Percentiles rank a stretch among this genome's conserved stretches.
Conservation (phyloP, 192 early-diverging fungal species). For the Entomortierella chlamydospora region DNA sequence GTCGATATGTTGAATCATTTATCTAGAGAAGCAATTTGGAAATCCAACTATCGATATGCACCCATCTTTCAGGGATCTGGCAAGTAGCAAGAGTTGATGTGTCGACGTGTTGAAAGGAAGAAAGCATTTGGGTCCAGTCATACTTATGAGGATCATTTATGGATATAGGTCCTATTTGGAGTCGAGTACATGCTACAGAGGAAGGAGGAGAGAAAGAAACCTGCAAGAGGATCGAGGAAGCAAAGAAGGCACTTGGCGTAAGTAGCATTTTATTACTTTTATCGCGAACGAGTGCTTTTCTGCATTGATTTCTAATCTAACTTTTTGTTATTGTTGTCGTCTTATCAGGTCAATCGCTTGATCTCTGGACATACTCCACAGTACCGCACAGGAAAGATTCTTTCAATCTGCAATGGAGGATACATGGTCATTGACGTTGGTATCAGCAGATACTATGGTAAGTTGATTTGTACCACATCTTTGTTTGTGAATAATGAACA, state of each 20-base stretch:
- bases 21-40: conserved; percentile 26
- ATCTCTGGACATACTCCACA: conserved; percentile 80
- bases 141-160: neutral
- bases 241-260: conserved; percentile 47
- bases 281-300: neutral
- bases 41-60: conserved; percentile 24
- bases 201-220: conserved; percentile 33
- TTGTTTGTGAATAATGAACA: no score
- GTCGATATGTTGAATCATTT: conserved; percentile 26
- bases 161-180: conserved; percentile 44
- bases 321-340: no score
- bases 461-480: neutral
- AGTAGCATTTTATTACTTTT: neutral
- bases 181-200: conserved; percentile 23
- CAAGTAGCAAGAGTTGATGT: neutral
- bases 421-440: conserved; percentile 81
- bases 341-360: conserved; percentile 69
- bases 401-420: conserved; percentile 69
- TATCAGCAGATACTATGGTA: conserved; percentile 73
- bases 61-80: conserved; percentile 41
- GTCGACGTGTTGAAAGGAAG: neutral
- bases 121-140: no score
- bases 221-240: conserved; percentile 27
- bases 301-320: no score
- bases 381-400: conserved; percentile 61